Evolutionary conservation across 495 filamentous ascomycete genomes (phyloP).

Genomic region (Xylaria bambusicola): DNA sequence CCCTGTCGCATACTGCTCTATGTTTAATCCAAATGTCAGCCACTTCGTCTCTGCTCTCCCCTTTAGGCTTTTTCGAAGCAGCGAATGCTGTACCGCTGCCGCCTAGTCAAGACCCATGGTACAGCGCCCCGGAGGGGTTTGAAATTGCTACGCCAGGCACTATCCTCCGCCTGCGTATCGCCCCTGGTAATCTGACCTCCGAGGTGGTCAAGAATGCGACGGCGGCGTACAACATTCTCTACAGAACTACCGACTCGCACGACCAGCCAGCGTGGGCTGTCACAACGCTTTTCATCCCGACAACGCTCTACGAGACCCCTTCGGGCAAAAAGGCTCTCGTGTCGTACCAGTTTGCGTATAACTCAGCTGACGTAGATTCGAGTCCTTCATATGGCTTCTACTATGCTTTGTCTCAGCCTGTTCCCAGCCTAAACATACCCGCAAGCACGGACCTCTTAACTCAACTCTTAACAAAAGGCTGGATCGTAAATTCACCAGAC

Average conservation of each 20-base stretch:
- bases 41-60: no score
- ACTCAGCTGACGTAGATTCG: slow-evolving; percentile 38
- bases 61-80: no score
- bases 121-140: slow-evolving; percentile 43
- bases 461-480: no score
- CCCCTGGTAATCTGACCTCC: slow-evolving; percentile 44
- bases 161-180: slow-evolving; percentile 47
- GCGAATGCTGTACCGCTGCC: no score
- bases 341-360: slow-evolving; percentile 49
- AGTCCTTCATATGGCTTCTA: no score
- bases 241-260: slow-evolving; percentile 48
- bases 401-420: no score
- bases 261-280: slow-evolving; percentile 50
- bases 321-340: slow-evolving; percentile 33
- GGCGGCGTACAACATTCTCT: slow-evolving; percentile 52
- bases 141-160: slow-evolving; percentile 41
- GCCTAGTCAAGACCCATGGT: slow-evolving; percentile 51
- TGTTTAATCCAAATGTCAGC: no score
- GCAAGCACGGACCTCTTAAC: no score
- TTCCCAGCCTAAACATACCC: no score
- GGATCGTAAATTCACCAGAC: slow-evolving; percentile 44
- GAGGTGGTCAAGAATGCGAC: slow-evolving; percentile 32
- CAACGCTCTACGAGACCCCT: slow-evolving; percentile 1
- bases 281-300: slow-evolving; percentile 52
- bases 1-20: no score